Conservation (phyloP, 78 protist genomes). For the Planoprotostelium fungivorum region DNA sequence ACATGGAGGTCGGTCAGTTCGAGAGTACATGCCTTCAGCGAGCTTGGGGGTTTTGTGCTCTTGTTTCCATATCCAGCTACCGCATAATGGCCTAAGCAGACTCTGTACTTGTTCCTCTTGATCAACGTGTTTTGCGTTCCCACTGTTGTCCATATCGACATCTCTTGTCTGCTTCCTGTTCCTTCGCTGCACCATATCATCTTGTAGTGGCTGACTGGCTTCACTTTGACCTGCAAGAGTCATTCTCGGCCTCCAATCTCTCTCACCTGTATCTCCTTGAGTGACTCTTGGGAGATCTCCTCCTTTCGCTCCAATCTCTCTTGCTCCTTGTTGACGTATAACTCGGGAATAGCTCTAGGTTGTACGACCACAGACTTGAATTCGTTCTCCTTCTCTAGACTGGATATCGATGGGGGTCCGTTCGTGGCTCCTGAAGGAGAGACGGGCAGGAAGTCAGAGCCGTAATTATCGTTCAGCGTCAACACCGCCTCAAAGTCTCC, state of each 20-base stretch:
- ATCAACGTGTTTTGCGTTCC: not conserved
- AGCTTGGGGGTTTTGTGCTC: not conserved
- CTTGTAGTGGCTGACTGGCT: not conserved
- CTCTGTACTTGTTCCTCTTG: not conserved
- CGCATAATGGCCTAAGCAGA: not conserved
- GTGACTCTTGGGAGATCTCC: not conserved
- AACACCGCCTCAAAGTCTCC: not conserved
- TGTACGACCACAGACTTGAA: not conserved
- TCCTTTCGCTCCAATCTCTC: not conserved
- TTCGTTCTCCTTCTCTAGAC: not conserved
- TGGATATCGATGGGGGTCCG: not conserved
- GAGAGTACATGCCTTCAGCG: not conserved
- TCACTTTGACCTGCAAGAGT: not conserved
- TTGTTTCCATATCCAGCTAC: not conserved
- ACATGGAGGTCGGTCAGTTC: not conserved
- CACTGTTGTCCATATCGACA: not conserved
- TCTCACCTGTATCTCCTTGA: not conserved
- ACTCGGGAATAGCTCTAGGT: not conserved
- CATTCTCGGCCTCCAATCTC: not conserved
- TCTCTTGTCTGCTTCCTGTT: not conserved
- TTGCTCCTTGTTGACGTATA: not conserved
- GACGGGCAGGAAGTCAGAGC: not conserved
- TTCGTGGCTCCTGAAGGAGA: not conserved
- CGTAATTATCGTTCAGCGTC: not conserved
- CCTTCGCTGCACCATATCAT: not conserved